Conservation (phyloP, 805 yeast genomes). For the Starmerella sp. region DNA sequence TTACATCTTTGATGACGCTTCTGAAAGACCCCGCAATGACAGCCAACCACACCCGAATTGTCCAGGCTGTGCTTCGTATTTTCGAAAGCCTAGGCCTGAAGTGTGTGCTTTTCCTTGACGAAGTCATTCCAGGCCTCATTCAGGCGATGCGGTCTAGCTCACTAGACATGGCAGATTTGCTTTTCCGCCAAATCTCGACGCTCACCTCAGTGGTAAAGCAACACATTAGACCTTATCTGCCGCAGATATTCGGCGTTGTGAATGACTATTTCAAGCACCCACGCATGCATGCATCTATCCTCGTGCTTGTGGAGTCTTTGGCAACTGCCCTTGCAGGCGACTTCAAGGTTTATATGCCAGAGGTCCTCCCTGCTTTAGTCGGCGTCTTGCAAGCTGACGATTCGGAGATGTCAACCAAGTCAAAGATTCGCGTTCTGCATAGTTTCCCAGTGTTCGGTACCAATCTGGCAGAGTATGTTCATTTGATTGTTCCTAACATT, state of each 20-base stretch:
- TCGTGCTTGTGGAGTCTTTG: constrained; percentile 69
- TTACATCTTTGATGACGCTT: constrained; percentile 70
- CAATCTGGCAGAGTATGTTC: constrained; percentile 78
- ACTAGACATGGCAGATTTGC: constrained; percentile 67
- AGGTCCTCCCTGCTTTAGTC: constrained; percentile 62
- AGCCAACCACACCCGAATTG: constrained; percentile 78
- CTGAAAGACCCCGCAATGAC: constrained; percentile 75
- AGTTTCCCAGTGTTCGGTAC: constrained; percentile 80
- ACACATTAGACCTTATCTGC: constrained; percentile 74
- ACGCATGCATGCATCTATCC: constrained; percentile 63
- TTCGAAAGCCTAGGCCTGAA: constrained; percentile 80
- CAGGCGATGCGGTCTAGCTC: constrained; percentile 68
- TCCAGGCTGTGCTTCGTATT: constrained; percentile 87
- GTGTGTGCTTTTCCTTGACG: constrained; percentile 79
- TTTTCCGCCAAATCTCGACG: constrained; percentile 77
- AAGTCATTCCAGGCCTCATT: constrained; percentile 78
- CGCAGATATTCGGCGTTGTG: constrained; percentile 62
- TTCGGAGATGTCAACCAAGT: constrained; percentile 36
- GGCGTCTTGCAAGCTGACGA: constrained; percentile 60
- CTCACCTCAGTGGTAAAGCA: constrained; percentile 74
- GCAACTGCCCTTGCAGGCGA: constrained; percentile 85
- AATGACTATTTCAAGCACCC: constrained; percentile 58
- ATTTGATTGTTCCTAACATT: constrained; percentile 74
- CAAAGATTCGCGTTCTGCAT: constrained; percentile 53
- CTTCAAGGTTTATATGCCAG: constrained; percentile 72